Evolutionary conservation across 352 stramenopile genomes (phyloP).

Genomic region (Globisporangium barbulae): DNA sequence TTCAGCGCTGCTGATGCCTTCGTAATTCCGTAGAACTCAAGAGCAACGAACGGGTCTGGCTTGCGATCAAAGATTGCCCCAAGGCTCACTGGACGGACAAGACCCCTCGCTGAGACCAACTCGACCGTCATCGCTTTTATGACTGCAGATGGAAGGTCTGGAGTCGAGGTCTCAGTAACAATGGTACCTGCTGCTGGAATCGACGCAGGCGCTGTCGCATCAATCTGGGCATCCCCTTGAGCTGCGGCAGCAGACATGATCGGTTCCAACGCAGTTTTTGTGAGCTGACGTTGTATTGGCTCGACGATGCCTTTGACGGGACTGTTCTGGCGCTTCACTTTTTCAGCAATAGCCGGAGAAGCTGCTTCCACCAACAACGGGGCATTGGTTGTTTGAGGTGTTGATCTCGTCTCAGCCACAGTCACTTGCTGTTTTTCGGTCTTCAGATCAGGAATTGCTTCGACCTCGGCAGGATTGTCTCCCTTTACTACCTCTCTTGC

Average conservation of each 20-base stretch:
- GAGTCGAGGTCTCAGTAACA: background rate
- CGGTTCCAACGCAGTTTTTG: background rate
- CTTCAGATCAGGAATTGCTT: background rate
- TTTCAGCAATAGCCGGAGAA: too few species aligned
- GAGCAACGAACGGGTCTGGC: conserved; percentile 31
- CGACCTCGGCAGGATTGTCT: background rate
- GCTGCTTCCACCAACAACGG: background rate
- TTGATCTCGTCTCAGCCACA: background rate
- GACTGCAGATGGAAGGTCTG: background rate
- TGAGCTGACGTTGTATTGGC: background rate
- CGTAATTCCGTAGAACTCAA: conserved; percentile 27
- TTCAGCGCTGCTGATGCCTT: conserved; percentile 25
- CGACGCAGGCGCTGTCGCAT: background rate
- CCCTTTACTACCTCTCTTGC: background rate
- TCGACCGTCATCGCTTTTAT: conserved; percentile 27
- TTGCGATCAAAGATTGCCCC: conserved; percentile 36
- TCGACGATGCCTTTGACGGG: background rate
- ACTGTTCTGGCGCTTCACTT: background rate
- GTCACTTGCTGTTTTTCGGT: background rate
- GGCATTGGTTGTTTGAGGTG: too few species aligned
- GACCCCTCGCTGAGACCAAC: conserved; percentile 23
- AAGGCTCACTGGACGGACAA: conserved; percentile 30
- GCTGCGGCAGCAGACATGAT: background rate
- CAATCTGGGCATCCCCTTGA: background rate
- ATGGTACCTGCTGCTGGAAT: background rate